Conservation (phyloP, 2,329 filamentous ascomycete species). For the Sporothrix humicola region DNA sequence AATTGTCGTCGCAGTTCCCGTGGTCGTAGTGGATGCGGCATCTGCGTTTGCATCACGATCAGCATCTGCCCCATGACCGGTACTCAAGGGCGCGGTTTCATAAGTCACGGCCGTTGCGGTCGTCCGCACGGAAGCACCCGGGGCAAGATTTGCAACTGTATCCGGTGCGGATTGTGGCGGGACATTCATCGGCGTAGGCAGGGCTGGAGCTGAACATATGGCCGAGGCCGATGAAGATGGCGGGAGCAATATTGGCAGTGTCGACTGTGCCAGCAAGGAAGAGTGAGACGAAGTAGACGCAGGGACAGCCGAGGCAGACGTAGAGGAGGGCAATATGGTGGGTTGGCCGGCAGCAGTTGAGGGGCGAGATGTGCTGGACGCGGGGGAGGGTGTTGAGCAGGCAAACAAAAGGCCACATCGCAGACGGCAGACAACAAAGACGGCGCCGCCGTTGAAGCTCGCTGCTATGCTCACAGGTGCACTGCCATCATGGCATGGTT, state of each 20-base stretch:
- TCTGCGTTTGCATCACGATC: slow-evolving; percentile 29
- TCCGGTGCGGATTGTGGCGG: background rate
- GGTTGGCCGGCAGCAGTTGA: slow-evolving; percentile 12
- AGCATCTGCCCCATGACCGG: background rate
- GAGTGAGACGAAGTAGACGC: slow-evolving; percentile 19
- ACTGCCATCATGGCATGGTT: slow-evolving; percentile 36
- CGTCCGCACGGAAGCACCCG: slow-evolving; percentile 18
- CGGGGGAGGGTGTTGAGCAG: slow-evolving; percentile 58
- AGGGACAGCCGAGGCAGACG: background rate
- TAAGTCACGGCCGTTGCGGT: slow-evolving; percentile 29
- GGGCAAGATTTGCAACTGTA: background rate
- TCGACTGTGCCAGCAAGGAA: slow-evolving; percentile 28
- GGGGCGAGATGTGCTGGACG: slow-evolving; percentile 14
- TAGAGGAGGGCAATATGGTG: background rate
- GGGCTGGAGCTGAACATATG: background rate
- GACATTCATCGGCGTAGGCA: slow-evolving; percentile 4
- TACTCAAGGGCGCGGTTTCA: slow-evolving; percentile 19
- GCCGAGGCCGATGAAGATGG: background rate
- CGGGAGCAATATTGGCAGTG: background rate
- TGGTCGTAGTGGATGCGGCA: slow-evolving; percentile 30
- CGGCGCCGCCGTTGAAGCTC: slow-evolving; percentile 58
- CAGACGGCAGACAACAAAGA: slow-evolving; percentile 64
- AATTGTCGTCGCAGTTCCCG: slow-evolving; percentile 49
- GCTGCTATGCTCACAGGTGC: slow-evolving; percentile 54
- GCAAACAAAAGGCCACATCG: slow-evolving; percentile 67